These are phyloP conservation scores for Suhomyces tanzawaensis DNA, from an alignment of 805 yeast species.

Conservation along the genomic window DNA sequence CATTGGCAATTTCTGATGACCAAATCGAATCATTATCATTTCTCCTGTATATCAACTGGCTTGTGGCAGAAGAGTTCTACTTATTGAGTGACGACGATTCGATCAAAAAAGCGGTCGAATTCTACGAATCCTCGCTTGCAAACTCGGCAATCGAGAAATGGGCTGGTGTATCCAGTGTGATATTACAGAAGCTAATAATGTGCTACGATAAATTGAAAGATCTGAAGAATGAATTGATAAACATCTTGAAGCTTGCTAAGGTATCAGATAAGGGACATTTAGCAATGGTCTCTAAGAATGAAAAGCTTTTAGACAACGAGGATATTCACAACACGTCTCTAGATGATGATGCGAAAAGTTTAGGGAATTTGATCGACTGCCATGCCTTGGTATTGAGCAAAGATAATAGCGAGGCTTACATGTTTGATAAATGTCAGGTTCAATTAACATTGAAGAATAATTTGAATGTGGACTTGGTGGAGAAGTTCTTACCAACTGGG, in stretches of 20 bases:
- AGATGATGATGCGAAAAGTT: neutral
- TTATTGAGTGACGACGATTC: constrained; percentile 6
- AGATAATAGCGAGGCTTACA: constrained; percentile 11
- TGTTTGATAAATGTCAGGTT: constrained; percentile 17
- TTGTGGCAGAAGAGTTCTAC: constrained; percentile 50
- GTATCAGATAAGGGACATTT: neutral
- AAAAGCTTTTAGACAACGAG: constrained; percentile 2
- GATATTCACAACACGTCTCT: neutral
- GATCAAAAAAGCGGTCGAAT: constrained; percentile 16
- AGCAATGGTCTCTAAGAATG: neutral
- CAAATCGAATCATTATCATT: constrained; percentile 2
- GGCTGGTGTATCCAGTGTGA: constrained; percentile 28
- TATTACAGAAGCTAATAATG: constrained; percentile 36
- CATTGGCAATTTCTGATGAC: neutral
- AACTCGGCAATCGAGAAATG: constrained; percentile 27
- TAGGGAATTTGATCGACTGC: constrained; percentile 14
- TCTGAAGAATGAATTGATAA: constrained; percentile 10
- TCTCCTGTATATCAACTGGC: constrained; percentile 39
- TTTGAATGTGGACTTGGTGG: constrained; percentile 6
- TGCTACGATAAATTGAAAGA: constrained; percentile 35
- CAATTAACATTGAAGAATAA: constrained; percentile 19
- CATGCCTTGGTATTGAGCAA: constrained; percentile 13
- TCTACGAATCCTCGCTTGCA: constrained; percentile 15
- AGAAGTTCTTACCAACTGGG: constrained; percentile 6
- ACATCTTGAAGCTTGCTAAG: constrained; percentile 1